These are phyloP conservation scores for Acanthochlamys bracteata DNA, from an alignment of 106 monocot species.

Conservation along the genomic window DNA sequence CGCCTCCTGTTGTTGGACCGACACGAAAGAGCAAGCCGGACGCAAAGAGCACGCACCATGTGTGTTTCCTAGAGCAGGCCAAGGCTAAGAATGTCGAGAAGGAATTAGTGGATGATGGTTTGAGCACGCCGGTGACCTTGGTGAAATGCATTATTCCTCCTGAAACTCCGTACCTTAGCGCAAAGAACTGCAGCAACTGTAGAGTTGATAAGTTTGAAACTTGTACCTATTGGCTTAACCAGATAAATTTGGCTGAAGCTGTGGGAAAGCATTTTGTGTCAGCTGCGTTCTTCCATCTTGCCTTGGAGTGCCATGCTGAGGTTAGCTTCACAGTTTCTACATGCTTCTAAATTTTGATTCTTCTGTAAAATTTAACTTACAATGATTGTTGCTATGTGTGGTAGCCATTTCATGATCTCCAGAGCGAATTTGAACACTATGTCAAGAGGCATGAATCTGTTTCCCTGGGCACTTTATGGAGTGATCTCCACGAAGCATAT, in stretches of 20 bases:
- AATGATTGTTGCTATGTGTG: neutral
- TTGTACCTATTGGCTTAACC: slow-evolving; percentile 56
- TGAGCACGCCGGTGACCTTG: slow-evolving; percentile 27
- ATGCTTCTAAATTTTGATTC: neutral
- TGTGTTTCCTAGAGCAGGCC: slow-evolving; percentile 19
- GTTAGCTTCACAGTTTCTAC: slow-evolving; percentile 12
- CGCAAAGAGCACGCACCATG: slow-evolving; percentile 12
- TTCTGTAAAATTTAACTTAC: neutral
- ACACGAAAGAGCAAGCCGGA: neutral
- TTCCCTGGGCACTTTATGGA: slow-evolving; percentile 15
- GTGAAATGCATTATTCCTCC: neutral
- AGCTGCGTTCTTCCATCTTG: slow-evolving; percentile 62
- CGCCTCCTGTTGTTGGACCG: neutral
- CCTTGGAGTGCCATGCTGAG: slow-evolving; percentile 68
- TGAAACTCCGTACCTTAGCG: slow-evolving; percentile 53
- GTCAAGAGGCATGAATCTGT: slow-evolving; percentile 21
- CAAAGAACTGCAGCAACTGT: slow-evolving; percentile 53
- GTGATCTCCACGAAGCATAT: slow-evolving; percentile 27
- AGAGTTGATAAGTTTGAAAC: slow-evolving; percentile 47
- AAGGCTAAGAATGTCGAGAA: neutral
- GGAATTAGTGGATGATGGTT: slow-evolving; percentile 11
- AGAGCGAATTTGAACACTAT: slow-evolving; percentile 49
- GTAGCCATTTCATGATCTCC: slow-evolving; percentile 48
- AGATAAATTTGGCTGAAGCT: slow-evolving; percentile 57
- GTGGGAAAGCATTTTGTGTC: slow-evolving; percentile 67